Evolutionary conservation across 768 basidiomycete species (phyloP).

Genomic region (Tubosaeta sp.): DNA sequence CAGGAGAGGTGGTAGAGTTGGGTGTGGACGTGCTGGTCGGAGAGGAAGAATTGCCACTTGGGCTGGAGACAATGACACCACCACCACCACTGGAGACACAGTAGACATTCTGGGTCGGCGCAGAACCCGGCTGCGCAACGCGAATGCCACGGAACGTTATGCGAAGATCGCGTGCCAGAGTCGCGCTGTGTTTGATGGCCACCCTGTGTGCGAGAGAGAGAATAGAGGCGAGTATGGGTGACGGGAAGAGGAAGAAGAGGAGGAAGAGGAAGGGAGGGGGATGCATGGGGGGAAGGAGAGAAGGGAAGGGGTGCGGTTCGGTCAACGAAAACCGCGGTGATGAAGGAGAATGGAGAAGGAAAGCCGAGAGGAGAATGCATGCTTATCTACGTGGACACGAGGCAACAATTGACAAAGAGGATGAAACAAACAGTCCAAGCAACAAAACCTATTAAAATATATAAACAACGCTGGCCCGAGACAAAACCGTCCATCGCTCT

Average conservation of each 20-base stretch:
- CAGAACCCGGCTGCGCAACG: constrained; percentile 35
- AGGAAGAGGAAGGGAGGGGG: constrained; percentile 28
- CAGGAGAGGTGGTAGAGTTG: constrained; percentile 16
- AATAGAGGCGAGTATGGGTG: constrained; percentile 27
- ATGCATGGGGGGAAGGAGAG: constrained; percentile 16
- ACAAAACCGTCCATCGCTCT: not conserved
- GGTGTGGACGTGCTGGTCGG: constrained; percentile 23
- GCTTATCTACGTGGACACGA: constrained; percentile 1
- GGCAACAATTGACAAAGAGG: not conserved
- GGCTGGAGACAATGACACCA: constrained; percentile 18
- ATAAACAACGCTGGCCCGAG: constrained; percentile 6
- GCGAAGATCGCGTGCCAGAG: constrained; percentile 65
- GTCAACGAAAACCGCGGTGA: constrained; percentile 18
- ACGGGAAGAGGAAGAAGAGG: constrained; percentile 24
- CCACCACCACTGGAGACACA: constrained; percentile 29
- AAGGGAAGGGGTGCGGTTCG: constrained; percentile 6
- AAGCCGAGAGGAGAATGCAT: not conserved
- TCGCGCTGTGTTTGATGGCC: constrained; percentile 55
- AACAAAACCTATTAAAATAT: constrained; percentile 9
- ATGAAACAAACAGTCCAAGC: not conserved
- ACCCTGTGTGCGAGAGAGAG: constrained; percentile 46
- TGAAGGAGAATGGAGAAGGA: not conserved
- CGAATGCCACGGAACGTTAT: constrained; percentile 56
- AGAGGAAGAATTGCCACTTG: constrained; percentile 19
- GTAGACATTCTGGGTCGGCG: constrained; percentile 30